phyloP scores from a whole-genome alignment of 2,329 filamentous ascomycete genomes.

The Xylaria sp. region DNA sequence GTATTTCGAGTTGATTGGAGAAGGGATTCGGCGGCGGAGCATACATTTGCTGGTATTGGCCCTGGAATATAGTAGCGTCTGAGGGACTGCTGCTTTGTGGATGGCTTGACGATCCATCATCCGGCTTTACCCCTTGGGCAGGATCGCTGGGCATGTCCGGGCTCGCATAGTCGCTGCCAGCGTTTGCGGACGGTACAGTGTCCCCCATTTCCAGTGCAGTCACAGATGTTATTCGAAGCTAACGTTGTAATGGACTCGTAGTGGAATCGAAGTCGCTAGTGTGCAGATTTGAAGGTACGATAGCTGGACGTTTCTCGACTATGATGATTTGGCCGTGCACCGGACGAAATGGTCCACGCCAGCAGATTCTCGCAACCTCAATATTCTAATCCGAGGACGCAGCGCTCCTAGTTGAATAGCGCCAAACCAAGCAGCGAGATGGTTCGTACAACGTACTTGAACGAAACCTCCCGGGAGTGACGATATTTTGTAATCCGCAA shows the following conservation, averaged over 20 bases:
- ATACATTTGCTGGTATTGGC: slow-evolving; percentile 49
- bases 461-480: slow-evolving; percentile 3
- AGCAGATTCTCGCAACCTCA: slow-evolving; percentile 12
- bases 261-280: slow-evolving; percentile 20
- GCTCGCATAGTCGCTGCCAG: slow-evolving; percentile 46
- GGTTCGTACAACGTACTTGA: slow-evolving; percentile 3
- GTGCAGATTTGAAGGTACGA: slow-evolving; percentile 12
- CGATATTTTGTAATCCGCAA: slow-evolving; percentile 17
- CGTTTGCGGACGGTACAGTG: slow-evolving; percentile 45
- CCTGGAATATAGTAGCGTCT: slow-evolving; percentile 43
- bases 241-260: slow-evolving; percentile 12
- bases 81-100: slow-evolving; percentile 39
- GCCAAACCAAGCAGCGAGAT: slow-evolving; percentile 3
- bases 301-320: slow-evolving; percentile 13
- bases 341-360: slow-evolving; percentile 11
- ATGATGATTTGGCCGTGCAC: slow-evolving; percentile 14
- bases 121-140: slow-evolving; percentile 38
- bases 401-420: not conserved
- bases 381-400: slow-evolving; percentile 6
- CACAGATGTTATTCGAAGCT: slow-evolving; percentile 3
- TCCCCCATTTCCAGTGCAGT: slow-evolving; percentile 50
- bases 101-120: slow-evolving; percentile 40
- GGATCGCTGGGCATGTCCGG: slow-evolving; percentile 38
- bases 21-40: slow-evolving; percentile 53
- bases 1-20: slow-evolving; percentile 56